A percentile compares a stretch with the other conserved stretches of the same genome.
These are phyloP conservation scores for Lasiodiplodia hormozganensis DNA, from an alignment of 2,329 filamentous ascomycete genomes.

Conservation along the genomic window DNA sequence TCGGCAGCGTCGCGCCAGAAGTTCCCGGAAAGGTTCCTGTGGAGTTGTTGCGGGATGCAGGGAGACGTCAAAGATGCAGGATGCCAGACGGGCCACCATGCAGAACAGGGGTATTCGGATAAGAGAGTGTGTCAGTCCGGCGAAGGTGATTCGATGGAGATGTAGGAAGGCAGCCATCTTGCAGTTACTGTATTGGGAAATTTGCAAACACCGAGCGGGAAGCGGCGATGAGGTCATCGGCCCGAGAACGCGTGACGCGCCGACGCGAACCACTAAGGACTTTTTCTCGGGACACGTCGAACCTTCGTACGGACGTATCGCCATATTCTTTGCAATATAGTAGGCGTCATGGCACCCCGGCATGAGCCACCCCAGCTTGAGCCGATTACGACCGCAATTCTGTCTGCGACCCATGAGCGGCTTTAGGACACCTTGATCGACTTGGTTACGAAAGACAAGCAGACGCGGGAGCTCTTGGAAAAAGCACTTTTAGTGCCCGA, in stretches of 20 bases:
- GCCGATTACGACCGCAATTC: background rate
- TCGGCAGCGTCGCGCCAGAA: background rate
- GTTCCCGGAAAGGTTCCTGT: conserved; percentile 16
- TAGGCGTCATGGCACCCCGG: background rate
- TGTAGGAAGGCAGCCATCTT: background rate
- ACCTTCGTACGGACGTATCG: background rate
- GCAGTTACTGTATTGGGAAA: background rate
- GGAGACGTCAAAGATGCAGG: background rate
- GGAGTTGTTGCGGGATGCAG: conserved; percentile 8
- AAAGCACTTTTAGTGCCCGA: background rate
- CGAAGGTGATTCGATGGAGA: background rate
- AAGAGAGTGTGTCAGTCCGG: background rate
- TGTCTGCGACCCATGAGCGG: background rate
- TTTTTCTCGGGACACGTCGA: background rate
- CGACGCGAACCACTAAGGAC: background rate
- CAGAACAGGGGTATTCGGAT: background rate
- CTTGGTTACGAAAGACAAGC: background rate
- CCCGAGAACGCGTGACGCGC: background rate
- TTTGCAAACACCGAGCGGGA: background rate
- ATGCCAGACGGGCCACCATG: background rate
- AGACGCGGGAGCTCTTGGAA: background rate
- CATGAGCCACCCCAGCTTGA: background rate
- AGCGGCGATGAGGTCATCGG: background rate
- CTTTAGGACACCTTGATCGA: background rate
- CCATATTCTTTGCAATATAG: background rate